Conservation (phyloP, 2,329 filamentous ascomycete genomes). For the Nigrospora sphaerica region DNA sequence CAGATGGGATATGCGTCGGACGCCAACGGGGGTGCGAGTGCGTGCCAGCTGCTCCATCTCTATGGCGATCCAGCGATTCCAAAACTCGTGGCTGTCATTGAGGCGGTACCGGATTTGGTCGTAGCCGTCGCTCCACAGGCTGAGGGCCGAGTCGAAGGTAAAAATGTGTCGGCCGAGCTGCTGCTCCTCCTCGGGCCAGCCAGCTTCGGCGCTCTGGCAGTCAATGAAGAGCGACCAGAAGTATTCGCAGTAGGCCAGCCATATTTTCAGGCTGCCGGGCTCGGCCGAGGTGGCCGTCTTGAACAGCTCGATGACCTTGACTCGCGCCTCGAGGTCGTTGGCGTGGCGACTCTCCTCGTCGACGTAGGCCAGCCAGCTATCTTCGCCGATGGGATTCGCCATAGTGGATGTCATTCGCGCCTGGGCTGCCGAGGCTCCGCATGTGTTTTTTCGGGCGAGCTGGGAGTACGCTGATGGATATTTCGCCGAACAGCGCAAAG, state of each 20-base stretch:
- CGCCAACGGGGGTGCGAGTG: constrained; percentile 45
- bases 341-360: constrained; percentile 61
- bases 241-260: constrained; percentile 73
- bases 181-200: constrained; percentile 62
- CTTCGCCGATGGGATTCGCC: constrained; percentile 62
- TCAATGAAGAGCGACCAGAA: constrained; percentile 64
- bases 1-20: constrained; percentile 60
- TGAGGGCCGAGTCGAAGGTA: constrained; percentile 57
- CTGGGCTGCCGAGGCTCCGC: neutral
- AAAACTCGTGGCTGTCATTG: constrained; percentile 69
- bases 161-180: constrained; percentile 65
- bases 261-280: constrained; percentile 65
- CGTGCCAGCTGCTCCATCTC: constrained; percentile 60
- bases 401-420: constrained; percentile 22
- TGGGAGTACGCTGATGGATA: too few species aligned
- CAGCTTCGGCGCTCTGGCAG: constrained; percentile 47
- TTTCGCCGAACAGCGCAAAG: too few species aligned
- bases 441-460: neutral
- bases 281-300: constrained; percentile 64
- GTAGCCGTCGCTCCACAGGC: constrained; percentile 66
- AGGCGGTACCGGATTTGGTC: constrained; percentile 67
- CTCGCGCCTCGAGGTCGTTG: constrained; percentile 56
- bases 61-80: constrained; percentile 71
- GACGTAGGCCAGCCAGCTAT: constrained; percentile 70
- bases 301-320: constrained; percentile 65